Conservation (phyloP, 192 early-diverging fungal species). For the Pilobolus umbonatus region DNA sequence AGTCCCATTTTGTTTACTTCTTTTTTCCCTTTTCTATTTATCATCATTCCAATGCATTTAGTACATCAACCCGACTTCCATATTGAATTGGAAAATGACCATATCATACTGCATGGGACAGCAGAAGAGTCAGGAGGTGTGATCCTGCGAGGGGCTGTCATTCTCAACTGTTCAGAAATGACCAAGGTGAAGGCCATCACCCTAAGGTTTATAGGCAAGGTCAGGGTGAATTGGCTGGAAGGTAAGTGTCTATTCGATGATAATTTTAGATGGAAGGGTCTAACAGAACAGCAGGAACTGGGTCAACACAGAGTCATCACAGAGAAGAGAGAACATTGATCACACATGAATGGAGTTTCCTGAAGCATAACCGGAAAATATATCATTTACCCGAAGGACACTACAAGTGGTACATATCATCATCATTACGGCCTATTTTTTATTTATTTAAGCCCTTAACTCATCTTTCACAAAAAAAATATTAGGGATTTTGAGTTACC, state of each 20-base stretch:
- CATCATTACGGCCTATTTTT: not conserved
- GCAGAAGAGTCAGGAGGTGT: slow-evolving; percentile 39
- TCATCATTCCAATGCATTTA: slow-evolving; percentile 27
- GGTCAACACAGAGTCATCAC: slow-evolving; percentile 29
- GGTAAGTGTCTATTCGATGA: slow-evolving; percentile 9
- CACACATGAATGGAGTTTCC: slow-evolving; percentile 56
- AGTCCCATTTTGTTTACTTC: not conserved
- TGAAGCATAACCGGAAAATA: slow-evolving; percentile 37
- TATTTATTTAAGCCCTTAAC: not conserved
- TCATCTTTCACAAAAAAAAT: not conserved
- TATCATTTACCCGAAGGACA: slow-evolving; percentile 34
- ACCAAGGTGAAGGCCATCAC: slow-evolving; percentile 48
- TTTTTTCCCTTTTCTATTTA: slow-evolving; percentile 2
- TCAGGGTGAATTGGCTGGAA: slow-evolving; percentile 46
- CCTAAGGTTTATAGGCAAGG: slow-evolving; percentile 49
- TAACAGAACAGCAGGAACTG: slow-evolving; percentile 1
- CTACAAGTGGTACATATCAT: slow-evolving; percentile 40
- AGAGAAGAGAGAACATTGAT: slow-evolving; percentile 39
- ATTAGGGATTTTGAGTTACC: slow-evolving; percentile 49
- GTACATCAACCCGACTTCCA: slow-evolving; percentile 24
- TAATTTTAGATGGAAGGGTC: not conserved
- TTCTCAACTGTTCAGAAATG: slow-evolving; percentile 43
- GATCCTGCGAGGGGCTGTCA: slow-evolving; percentile 50
- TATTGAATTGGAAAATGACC: slow-evolving; percentile 33
- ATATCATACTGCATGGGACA: slow-evolving; percentile 36